Evolutionary conservation across 1,139 yeast genomes (phyloP).

Genomic region (Debaryomycetaceae sp.): DNA sequence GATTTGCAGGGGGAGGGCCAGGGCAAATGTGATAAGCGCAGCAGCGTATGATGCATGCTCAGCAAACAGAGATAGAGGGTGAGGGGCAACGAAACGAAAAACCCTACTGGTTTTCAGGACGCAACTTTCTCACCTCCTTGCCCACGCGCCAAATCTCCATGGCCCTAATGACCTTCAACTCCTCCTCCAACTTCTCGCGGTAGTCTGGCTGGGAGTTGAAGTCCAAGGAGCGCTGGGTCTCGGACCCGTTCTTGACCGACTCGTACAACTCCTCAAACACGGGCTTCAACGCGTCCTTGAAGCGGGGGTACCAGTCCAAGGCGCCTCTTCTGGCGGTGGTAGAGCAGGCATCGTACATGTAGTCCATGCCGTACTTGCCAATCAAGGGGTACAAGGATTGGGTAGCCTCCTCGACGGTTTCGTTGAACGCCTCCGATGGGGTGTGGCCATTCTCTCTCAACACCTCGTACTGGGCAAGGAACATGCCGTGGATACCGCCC

Average conservation of each 20-base stretch:
- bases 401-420: conserved; percentile 99
- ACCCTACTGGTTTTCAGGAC: conserved; percentile 92
- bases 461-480: conserved; percentile 99
- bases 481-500: conserved; percentile 99
- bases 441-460: conserved; percentile 99
- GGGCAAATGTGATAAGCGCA: too few species aligned
- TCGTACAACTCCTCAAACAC: conserved; percentile 93
- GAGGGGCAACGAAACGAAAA: too few species aligned
- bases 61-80: too few species aligned
- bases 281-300: conserved; percentile 98
- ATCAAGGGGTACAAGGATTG: conserved; percentile 98
- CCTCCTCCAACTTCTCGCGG: conserved; percentile 93
- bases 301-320: conserved; percentile 98
- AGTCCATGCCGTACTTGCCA: conserved; percentile 99
- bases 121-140: conserved; percentile 97
- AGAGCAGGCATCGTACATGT: conserved; percentile 99
- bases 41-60: too few species aligned
- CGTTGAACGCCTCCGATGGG: conserved; percentile 99
- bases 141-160: conserved; percentile 99
- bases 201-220: conserved; percentile 97
- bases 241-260: conserved; percentile 91
- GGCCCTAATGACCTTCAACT: conserved; percentile 83
- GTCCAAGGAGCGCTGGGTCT: conserved; percentile 95
- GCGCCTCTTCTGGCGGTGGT: conserved; percentile 99
- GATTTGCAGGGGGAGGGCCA: too few species aligned